Base-by-base conservation (phyloP, 495 filamentous ascomycete species). In the Jackrogersella multiformis region DNA sequence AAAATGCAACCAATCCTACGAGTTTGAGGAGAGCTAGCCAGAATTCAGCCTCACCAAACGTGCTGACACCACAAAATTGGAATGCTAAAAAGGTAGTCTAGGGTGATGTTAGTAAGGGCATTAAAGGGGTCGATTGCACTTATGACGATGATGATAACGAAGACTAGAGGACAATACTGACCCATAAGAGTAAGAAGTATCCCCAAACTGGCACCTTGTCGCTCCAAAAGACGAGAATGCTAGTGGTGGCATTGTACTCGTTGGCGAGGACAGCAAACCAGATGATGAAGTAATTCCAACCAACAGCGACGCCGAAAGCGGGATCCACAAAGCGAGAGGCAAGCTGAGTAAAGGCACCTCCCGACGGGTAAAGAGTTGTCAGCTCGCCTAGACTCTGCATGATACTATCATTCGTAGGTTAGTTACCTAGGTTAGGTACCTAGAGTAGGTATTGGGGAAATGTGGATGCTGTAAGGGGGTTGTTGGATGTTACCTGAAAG, bases 301-400 rank as follows among this genome's bases (percentile, higher is more conserved):
- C 92, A 66, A 96, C 92, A 35, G 92, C 90, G 63, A 93, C 93
- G 34, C 90, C 92, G 77, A 93, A 86, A 38, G 89, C 88, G 42
- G 89, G 87, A 72, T 92, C 88, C 54, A 92, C 85, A 64, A 93
- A 87, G 35, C 90, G 85, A 56, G 89, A 81, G 21, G 88, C 88
- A 38, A 92, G 88, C 32, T 87, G 75, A 10, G 79, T 81, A 59
- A 86, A 80, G 13, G 84, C 78, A 39, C 83, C 90, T 34, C 88
- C 88, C 44, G 87, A 82, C 8, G 90, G 90, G 64, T 88, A 92
- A 64, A 90, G 80, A 55, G 89, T 85, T 12, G 89, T 89, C 57
- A 92, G 69, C 74, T 92, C 89, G 69, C 88, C 89, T 21, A 92
- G 75, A 23, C 88, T 88, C 72, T 89, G 78, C 81, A 85, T 86